Conservation (phyloP, 2,329 filamentous ascomycete genomes). For the Penicillium occitanis region DNA sequence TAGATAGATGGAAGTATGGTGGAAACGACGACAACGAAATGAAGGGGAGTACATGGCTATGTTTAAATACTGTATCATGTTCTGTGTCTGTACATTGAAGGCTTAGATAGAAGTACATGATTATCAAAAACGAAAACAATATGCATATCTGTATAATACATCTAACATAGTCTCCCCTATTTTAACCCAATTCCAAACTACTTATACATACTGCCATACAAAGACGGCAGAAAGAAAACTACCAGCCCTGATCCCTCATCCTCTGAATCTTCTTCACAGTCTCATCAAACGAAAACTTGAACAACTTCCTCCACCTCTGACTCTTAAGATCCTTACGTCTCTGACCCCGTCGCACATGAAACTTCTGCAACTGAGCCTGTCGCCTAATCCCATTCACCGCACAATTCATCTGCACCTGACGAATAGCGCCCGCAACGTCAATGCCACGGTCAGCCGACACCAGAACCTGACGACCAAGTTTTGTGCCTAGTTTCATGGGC, state of each 20-base stretch:
- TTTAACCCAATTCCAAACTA: not conserved
- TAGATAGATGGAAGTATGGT: slow-evolving; percentile 22
- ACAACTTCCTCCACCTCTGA: slow-evolving; percentile 45
- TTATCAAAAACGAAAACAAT: not conserved
- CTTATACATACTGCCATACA: not conserved
- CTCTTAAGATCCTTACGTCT: slow-evolving; percentile 41
- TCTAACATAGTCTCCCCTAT: not conserved
- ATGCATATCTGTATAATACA: slow-evolving; percentile 17
- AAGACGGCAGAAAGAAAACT: slow-evolving; percentile 17
- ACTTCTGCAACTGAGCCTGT: slow-evolving; percentile 38
- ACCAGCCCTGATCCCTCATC: slow-evolving; percentile 51
- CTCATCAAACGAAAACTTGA: slow-evolving; percentile 45
- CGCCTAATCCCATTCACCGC: slow-evolving; percentile 35
- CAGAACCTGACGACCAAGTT: slow-evolving; percentile 37
- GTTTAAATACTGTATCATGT: not conserved
- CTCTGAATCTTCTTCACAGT: slow-evolving; percentile 45
- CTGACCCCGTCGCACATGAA: slow-evolving; percentile 45
- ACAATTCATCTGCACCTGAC: slow-evolving; percentile 30
- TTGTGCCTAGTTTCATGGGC: slow-evolving; percentile 36
- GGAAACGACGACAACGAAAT: not conserved
- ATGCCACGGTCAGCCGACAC: slow-evolving; percentile 37
- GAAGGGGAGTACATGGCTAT: not conserved
- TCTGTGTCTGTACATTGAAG: not conserved
- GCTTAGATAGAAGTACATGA: slow-evolving; percentile 5
- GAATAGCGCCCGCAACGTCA: slow-evolving; percentile 33